Evolutionary conservation across 2,329 filamentous ascomycete genomes (phyloP), one percentile per base, ranked within the genome.

Genomic region (Coniella vitis): DNA sequence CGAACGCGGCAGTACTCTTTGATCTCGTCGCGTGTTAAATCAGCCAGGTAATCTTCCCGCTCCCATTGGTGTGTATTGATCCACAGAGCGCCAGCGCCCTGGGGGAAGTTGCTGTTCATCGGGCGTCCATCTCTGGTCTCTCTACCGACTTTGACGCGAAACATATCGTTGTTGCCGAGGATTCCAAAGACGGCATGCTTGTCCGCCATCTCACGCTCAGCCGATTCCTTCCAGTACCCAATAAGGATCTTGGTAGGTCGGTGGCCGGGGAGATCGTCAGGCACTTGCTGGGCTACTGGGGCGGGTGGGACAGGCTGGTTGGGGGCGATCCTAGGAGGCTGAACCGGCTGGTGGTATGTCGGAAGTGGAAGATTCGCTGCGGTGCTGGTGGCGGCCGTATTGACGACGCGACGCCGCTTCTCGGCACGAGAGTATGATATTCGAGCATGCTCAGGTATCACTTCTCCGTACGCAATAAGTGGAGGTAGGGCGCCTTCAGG

Each of bases 1-100:
- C 80, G 75, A 35, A 84, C 71, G 16, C 79, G 77, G 44, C 76
- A 77, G 54, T 83, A 84, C 57, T 84, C 79, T 60, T 83, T 83
- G 42, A 84, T 69, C 54, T 84, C 79, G 1, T 70, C 66, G 9
- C 79, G 66, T 4, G 63, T 71, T 1, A 83, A 63, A 1, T 63
- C 56, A n/a, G 66, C 61, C 0, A 84, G 66, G 42, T 83, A 78
- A 1, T 70, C 66, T 20, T 83, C 73, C 20, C 83, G 75, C 31
- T 73, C 71, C 10, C 82, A 76, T 43, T 84, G 78, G 13, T 84
- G 78, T 54, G 79, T 83, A 5, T 73, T 65, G 34, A 84, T 78
- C 80, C 80, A 84, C 1, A 83, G 60, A 1, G 75, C 78, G 12
- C 80, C 80, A 1, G 79, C 75, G 1, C 79, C 79, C 2, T 63